Base-by-base conservation (phyloP, 306 rosid genomes). In the Rubus idaeus region DNA sequence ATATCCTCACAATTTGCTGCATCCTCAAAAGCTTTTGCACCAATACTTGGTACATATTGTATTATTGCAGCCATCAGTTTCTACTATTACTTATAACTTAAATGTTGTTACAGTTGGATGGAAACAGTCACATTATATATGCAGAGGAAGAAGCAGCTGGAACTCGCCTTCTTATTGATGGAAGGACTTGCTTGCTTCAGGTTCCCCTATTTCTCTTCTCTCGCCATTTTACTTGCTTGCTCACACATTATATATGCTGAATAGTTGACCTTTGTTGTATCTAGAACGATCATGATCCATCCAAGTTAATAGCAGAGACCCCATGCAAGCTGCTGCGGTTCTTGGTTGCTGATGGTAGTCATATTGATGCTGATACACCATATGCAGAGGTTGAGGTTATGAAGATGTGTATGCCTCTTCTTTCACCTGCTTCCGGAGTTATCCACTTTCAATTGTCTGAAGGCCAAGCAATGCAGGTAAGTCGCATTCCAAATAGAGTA, bases 361-460 rank as follows among this genome's bases (percentile, higher is more conserved):
- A 95, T 78, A 73, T 95, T 14, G 97, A 90, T 80, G 95, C 93
- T 65, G 97, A 89, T 88, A 79, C 91, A 74, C 98, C 98, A 52
- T 95, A 88, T 87, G 96, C 97, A 60, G 99, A 95, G 85, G 99
- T 95, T 75, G 99, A 95, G 92, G 99, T 95, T 85, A 95, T 95
- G 99, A 95, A 95, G 90, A 95, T 95, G 99, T 95, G 99, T 76
- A 95, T 95, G 99, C 99, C 99, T 77, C 97, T 95, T 79, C 99
- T 95, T 84, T 95, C 97, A 55, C 99, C 99, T 77, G 94, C 99
- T 87, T 88, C 97, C 50, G 99, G 99, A 86, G 83, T 84, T 74
- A 78, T 95, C 84, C 97, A 90, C 79, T 89, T 92, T 81, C 89
- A 83, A 79, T 74, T 95, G 91, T 83, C 97, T 10, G 99, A 95